A percentile compares a stretch with the other conserved stretches of the same genome.
These are phyloP conservation scores for Blastobotrys proliferans DNA, from an alignment of 1,139 yeast species.

Conservation along the genomic window DNA sequence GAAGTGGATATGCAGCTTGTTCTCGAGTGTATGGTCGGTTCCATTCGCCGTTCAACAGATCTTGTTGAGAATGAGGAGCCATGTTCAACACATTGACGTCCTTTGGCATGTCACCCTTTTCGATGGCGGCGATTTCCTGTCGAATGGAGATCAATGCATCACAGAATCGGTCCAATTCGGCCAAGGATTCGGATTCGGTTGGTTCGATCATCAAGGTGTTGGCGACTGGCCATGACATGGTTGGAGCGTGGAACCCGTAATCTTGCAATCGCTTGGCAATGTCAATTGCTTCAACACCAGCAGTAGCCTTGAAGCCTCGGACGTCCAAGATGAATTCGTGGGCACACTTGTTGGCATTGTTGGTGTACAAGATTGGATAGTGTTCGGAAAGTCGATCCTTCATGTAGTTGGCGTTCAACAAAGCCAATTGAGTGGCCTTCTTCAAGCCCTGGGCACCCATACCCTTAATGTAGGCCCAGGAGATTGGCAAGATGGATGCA, in stretches of 20 bases:
- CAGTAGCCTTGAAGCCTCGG: constrained; percentile 67
- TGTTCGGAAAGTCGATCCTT: constrained; percentile 66
- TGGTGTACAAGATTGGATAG: constrained; percentile 72
- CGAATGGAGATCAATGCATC: constrained; percentile 83
- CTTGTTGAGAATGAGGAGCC: constrained; percentile 88
- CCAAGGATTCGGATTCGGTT: constrained; percentile 87
- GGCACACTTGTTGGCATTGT: constrained; percentile 75
- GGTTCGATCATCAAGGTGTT: constrained; percentile 98
- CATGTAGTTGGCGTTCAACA: constrained; percentile 95
- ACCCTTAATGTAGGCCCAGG: constrained; percentile 91
- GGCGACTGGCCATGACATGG: constrained; percentile 98
- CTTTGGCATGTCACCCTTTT: constrained; percentile 53
- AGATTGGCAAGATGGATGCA: constrained; percentile 87
- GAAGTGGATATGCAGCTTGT: constrained; percentile 88
- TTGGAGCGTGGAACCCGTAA: constrained; percentile 98
- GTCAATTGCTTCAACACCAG: constrained; percentile 91
- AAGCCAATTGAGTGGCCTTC: constrained; percentile 80
- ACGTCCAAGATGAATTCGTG: constrained; percentile 94
- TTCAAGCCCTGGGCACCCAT: constrained; percentile 85
- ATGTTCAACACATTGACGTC: constrained; percentile 74
- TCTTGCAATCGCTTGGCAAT: constrained; percentile 96
- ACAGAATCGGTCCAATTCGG: constrained; percentile 84
- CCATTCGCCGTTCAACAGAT: constrained; percentile 71
- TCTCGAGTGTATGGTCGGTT: constrained; percentile 87
- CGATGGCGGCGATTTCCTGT: constrained; percentile 73